Evolutionary conservation across 306 rosid species (phyloP), one percentile per base, ranked within the genome.

Genomic region (Quercus aquifolioides): DNA sequence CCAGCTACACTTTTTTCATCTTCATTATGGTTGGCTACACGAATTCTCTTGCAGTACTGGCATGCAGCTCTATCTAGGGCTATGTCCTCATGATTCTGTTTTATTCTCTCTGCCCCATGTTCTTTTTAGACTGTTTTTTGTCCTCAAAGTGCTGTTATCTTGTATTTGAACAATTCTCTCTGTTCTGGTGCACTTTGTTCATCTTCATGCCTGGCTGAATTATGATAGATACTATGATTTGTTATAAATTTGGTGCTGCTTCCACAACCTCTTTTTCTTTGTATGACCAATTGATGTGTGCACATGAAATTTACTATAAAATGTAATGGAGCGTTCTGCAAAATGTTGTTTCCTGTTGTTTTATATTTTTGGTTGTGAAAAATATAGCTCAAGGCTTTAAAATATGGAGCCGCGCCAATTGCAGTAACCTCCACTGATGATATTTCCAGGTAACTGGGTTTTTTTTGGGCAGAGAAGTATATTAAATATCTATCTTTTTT

Each of bases 371-470:
- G 26, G 26, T 59, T 73, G 78, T 56, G 76, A 59, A 67, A 76
- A 82, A 75, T 87, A 85, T 76, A 92, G 98, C 85, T 88, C 69
- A 91, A 89, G 84, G 94, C 94, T 70, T 76, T 94, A 79, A 92
- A 83, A 78, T 94, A 94, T 81, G 97, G 97, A 88, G 90, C 98
- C 65, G 90, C 89, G 76, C 97, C 97, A 74, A 80, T 94, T 73
- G 84, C 80, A 60, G 21, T 89, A 74, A 38, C 69, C 84, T 30
- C 72, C 79, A 71, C 70, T 70, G 79, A 87, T 67, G 49, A 55
- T 74, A 54, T 71, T 74, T 79, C 76, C 79, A 77, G 97, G 97
- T 92, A 87, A 51, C 55, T 69, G 46, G 46, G 2, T 10, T 5
- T 64, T 55, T 25, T 26, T 41, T 6, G 64, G 35, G 31, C 43